Percentiles rank a stretch among this genome's conserved stretches.
These are phyloP conservation scores for Talaromyces sp. DNA, from an alignment of 2,329 filamentous ascomycete species.

Conservation along the genomic window DNA sequence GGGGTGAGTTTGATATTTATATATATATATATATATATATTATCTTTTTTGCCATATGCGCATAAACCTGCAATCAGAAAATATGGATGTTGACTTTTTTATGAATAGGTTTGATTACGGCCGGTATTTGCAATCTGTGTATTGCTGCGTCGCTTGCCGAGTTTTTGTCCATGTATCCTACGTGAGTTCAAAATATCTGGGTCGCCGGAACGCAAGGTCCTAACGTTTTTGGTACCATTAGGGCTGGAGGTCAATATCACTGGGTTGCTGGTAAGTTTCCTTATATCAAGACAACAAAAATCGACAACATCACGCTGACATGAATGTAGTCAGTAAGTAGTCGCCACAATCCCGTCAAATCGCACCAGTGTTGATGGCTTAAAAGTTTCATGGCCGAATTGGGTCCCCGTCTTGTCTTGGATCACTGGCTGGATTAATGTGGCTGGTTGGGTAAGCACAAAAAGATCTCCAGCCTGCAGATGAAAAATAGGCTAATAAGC, in stretches of 20 bases:
- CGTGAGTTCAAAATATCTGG: conserved; percentile 26
- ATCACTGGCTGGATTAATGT: conserved; percentile 67
- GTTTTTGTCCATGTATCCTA: conserved; percentile 64
- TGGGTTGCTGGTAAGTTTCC: conserved; percentile 61
- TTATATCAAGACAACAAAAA: no score
- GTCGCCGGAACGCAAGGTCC: background rate
- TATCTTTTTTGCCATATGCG: background rate
- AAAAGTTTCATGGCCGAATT: conserved; percentile 55
- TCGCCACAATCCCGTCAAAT: conserved; percentile 14
- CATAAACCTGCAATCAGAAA: background rate
- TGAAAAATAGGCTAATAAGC: conserved; percentile 19
- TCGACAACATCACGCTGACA: background rate
- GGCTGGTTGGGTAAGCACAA: conserved; percentile 59
- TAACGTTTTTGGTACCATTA: conserved; percentile 11
- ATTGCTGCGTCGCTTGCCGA: conserved; percentile 67
- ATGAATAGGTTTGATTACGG: conserved; percentile 47
- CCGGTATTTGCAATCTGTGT: conserved; percentile 66
- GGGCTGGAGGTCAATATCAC: conserved; percentile 63
- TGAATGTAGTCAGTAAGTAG: conserved; percentile 37
- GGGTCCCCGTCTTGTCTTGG: conserved; percentile 62
- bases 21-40: no score
- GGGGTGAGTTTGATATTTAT: no score
- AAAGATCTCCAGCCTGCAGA: background rate
- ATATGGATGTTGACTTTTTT: background rate
- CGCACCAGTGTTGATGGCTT: background rate